Percentiles rank a stretch among this genome's conserved stretches.
These are phyloP conservation scores for Boletus vermiculosoides DNA, from an alignment of 768 basidiomycete species.

Conservation along the genomic window DNA sequence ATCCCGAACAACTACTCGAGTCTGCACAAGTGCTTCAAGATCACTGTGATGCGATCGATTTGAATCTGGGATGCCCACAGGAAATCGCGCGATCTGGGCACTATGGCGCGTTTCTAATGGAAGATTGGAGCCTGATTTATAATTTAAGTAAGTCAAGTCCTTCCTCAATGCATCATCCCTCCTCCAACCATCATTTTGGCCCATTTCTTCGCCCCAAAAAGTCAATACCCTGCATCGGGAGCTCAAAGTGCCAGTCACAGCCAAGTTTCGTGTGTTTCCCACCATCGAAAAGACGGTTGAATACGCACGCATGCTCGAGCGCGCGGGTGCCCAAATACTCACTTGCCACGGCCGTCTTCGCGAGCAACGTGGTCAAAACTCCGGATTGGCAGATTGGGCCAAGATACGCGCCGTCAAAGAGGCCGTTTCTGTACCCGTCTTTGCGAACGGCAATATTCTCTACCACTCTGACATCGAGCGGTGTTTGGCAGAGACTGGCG, in stretches of 20 bases:
- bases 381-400: conserved; percentile 84
- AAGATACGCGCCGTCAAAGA: conserved; percentile 91
- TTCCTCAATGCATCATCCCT: not conserved
- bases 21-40: conserved; percentile 76
- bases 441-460: conserved; percentile 96
- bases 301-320: conserved; percentile 95
- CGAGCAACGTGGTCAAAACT: conserved; percentile 86
- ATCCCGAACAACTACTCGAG: conserved; percentile 71
- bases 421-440: conserved; percentile 88
- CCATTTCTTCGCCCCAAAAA: conserved; percentile 28
- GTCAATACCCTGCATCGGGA: conserved; percentile 85
- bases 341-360: conserved; percentile 91
- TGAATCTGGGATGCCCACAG: conserved; percentile 94
- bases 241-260: conserved; percentile 89
- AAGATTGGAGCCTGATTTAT: conserved; percentile 91
- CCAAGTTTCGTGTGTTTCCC: conserved; percentile 92
- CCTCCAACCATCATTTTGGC: not conserved
- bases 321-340: conserved; percentile 91
- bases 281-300: conserved; percentile 84
- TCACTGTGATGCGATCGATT: conserved; percentile 89
- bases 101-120: conserved; percentile 91
- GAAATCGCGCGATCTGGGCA: conserved; percentile 86
- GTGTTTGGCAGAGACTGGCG: conserved; percentile 82
- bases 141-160: conserved; percentile 56
- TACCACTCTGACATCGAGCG: conserved; percentile 77